phyloP scores from a whole-genome alignment of 73 alveolate species.

The Paramecium bursaria region DNA sequence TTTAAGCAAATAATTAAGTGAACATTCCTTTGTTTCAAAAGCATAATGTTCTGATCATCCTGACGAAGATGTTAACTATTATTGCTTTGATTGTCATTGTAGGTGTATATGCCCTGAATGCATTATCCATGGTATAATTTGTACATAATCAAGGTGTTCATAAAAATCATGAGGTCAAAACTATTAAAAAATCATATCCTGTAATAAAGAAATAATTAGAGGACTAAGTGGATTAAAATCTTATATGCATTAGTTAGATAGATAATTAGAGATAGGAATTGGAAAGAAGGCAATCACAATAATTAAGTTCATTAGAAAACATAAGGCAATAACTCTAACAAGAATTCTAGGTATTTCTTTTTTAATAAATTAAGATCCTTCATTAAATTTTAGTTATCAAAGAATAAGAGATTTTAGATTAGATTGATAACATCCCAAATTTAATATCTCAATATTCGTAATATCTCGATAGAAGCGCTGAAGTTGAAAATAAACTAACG shows the following conservation, averaged over 20 bases:
- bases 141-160: slow-evolving; percentile 35
- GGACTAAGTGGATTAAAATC: slow-evolving; percentile 49
- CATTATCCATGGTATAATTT: slow-evolving; percentile 45
- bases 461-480: neutral
- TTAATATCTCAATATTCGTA: neutral
- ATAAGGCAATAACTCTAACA: neutral
- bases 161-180: slow-evolving; percentile 67
- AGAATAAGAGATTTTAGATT: slow-evolving; percentile 8
- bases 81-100: slow-evolving; percentile 56
- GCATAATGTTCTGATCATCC: slow-evolving; percentile 62
- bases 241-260: neutral
- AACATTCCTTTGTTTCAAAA: slow-evolving; percentile 27
- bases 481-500: slow-evolving; percentile 23
- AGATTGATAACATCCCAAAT: slow-evolving; percentile 34
- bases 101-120: slow-evolving; percentile 71
- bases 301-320: slow-evolving; percentile 12
- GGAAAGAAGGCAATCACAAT: slow-evolving; percentile 9
- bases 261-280: slow-evolving; percentile 27
- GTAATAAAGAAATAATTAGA: slow-evolving; percentile 49
- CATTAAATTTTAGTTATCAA: slow-evolving; percentile 25
- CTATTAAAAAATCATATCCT: slow-evolving; percentile 70
- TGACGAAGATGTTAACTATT: slow-evolving; percentile 68
- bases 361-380: neutral
- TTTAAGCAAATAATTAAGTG: slow-evolving; percentile 14
- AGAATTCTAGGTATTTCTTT: slow-evolving; percentile 13